phyloP scores from a whole-genome alignment of 2,329 filamentous ascomycete genomes.

The Nothophaeocryptopus gaeumannii region DNA sequence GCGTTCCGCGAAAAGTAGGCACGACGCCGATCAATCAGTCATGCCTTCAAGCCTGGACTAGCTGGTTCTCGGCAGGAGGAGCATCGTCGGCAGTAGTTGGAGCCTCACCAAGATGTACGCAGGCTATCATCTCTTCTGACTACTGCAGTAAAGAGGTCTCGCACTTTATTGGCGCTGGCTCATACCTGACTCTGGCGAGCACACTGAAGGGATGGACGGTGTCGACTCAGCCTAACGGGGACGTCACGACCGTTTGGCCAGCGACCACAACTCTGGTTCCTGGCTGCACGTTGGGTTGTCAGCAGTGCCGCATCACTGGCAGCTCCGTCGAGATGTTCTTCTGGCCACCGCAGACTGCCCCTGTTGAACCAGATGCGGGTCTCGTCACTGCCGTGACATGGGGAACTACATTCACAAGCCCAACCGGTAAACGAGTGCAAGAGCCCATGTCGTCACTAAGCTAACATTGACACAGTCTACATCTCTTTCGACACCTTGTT shows the following conservation, averaged over 20 bases:
- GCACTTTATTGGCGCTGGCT: not conserved
- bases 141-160: constrained; percentile 3
- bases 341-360: constrained; percentile 21
- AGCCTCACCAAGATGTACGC: constrained; percentile 1
- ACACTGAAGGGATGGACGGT: constrained; percentile 1
- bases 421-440: constrained; percentile 4
- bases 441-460: too few relatives aligned
- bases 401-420: constrained; percentile 21
- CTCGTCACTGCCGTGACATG: constrained; percentile 11
- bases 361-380: constrained; percentile 3
- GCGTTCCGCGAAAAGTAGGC: not conserved
- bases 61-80: not conserved
- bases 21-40: constrained; percentile 1
- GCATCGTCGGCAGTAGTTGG: not conserved
- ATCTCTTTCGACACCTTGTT: constrained; percentile 24
- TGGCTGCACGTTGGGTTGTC: constrained; percentile 20
- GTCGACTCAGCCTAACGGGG: constrained; percentile 5
- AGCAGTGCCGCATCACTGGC: constrained; percentile 20
- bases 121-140: not conserved
- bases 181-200: not conserved
- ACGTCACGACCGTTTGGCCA: constrained; percentile 15
- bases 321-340: constrained; percentile 19
- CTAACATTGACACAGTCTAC: constrained; percentile 9
- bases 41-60: not conserved
- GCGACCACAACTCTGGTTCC: constrained; percentile 12